Evolutionary conservation across 2,329 filamentous ascomycete species (phyloP), one percentile per base, ranked within the genome.

Genomic region (Microdochium trichocladiopsis): DNA sequence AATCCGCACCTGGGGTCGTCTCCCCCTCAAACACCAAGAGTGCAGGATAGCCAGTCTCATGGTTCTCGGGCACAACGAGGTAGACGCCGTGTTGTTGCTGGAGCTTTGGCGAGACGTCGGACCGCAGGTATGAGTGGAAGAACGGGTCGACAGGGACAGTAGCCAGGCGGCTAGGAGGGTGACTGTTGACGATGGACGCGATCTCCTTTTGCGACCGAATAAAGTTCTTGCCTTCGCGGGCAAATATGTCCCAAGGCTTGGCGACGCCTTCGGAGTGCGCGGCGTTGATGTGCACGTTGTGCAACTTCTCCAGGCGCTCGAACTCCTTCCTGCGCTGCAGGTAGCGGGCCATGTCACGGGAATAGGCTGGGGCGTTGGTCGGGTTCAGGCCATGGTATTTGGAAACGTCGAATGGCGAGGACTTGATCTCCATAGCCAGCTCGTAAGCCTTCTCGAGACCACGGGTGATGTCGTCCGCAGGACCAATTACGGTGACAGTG

Each of bases 391-490:
- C 82, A 68, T 96, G 89, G 67, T 91, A 87, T 50, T 86, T 83
- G 28, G 87, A 84, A 60, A 95, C 82, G 63, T 96, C 92, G 57
- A 95, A 83, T 65, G 85, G 88, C 37, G 87, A 84, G 75, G 86
- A 88, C 63, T 90, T 86, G 84, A 96, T 93, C 66, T 83, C 86
- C 62, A 88, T 88, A 48, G 93, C 92, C 52, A 96, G 78, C 60
- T 95, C 88, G 78, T 95, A 90, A 48, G 92, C 89, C 67, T 84
- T 88, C 65, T 95, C 87, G 48, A 91, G 75, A 62, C 88, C 94
- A 57, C 77, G 76, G 56, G 88, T 78, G 52, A 97, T 83, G 61
- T 82, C 83, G 56, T 88, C 82, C 8, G 84, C 72, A 18, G 87
- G 90, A 2, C 94, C 94, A 57, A 95, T 84, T 56, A 99, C 82